These are phyloP conservation scores for Vanrija sp. DNA, from an alignment of 1,284 basidiomycete genomes.

Conservation along the genomic window DNA sequence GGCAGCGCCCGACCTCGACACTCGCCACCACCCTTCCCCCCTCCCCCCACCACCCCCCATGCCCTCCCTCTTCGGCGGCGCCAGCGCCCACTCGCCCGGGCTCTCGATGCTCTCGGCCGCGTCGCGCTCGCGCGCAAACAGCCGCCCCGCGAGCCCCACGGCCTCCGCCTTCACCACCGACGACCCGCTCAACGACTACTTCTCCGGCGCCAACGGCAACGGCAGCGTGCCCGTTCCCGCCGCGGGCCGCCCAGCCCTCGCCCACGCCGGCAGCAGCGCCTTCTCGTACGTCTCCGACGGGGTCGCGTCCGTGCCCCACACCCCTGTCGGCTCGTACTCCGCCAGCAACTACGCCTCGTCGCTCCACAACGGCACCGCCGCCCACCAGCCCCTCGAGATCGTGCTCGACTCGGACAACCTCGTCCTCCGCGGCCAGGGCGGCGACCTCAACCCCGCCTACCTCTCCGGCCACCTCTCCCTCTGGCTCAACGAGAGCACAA, in stretches of 20 bases:
- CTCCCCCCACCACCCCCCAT: background rate
- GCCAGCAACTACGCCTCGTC: background rate
- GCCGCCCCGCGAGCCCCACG: conserved; percentile 2
- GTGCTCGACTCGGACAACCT: conserved; percentile 66
- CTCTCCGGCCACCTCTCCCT: conserved; percentile 67
- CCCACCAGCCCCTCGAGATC: conserved; percentile 60
- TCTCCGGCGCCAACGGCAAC: conserved; percentile 3
- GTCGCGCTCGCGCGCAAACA: conserved; percentile 20
- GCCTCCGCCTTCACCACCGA: conserved; percentile 3
- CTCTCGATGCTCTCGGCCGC: conserved; percentile 14
- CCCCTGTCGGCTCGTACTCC: no score
- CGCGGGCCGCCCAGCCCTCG: background rate
- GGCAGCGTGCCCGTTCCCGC: conserved; percentile 2
- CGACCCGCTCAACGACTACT: conserved; percentile 26
- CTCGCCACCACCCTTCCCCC: background rate
- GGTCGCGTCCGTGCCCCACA: background rate
- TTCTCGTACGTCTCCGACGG: background rate
- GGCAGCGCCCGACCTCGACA: no score
- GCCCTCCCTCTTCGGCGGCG: background rate
- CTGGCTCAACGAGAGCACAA: conserved; percentile 70
- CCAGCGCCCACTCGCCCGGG: conserved; percentile 9
- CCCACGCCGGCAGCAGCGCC: background rate
- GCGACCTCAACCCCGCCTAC: conserved; percentile 71
- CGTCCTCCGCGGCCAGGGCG: conserved; percentile 70
- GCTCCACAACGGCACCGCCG: background rate